phyloP scores from a whole-genome alignment of 768 basidiomycete genomes.

The Hericium coralloides region DNA sequence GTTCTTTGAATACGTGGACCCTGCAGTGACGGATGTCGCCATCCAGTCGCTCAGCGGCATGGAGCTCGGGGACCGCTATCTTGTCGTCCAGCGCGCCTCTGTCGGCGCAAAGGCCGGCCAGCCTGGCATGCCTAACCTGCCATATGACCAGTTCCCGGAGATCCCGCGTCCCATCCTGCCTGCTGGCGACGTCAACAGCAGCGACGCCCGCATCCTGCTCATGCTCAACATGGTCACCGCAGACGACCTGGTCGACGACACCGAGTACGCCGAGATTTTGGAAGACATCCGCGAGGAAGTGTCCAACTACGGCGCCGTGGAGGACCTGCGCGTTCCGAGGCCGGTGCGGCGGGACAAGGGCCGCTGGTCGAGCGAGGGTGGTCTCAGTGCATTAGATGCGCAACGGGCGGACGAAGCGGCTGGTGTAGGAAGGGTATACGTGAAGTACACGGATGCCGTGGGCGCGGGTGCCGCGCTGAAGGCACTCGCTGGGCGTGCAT shows the following conservation, averaged over 20 bases:
- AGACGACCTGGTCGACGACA: slow-evolving; percentile 84
- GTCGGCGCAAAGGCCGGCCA: slow-evolving; percentile 81
- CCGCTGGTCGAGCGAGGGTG: slow-evolving; percentile 61
- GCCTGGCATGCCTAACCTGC: slow-evolving; percentile 53
- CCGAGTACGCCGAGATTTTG: slow-evolving; percentile 89
- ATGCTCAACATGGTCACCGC: slow-evolving; percentile 98
- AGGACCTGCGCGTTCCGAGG: slow-evolving; percentile 82
- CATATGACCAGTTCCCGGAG: slow-evolving; percentile 74
- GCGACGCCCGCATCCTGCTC: slow-evolving; percentile 72
- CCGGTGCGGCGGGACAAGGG: slow-evolving; percentile 81
- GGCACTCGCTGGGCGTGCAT: slow-evolving; percentile 82
- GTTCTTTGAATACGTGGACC: slow-evolving; percentile 96
- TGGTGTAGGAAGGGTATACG: slow-evolving; percentile 94
- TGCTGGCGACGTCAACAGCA: slow-evolving; percentile 53
- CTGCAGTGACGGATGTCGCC: slow-evolving; percentile 84
- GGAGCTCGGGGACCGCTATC: slow-evolving; percentile 91
- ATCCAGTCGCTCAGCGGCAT: slow-evolving; percentile 95
- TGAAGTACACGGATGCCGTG: slow-evolving; percentile 63
- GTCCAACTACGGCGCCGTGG: slow-evolving; percentile 67
- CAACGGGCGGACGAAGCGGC: slow-evolving; percentile 76
- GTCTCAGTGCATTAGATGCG: slow-evolving; percentile 53
- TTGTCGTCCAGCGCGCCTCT: slow-evolving; percentile 95
- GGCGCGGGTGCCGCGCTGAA: slow-evolving; percentile 69
- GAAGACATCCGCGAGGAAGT: slow-evolving; percentile 95
- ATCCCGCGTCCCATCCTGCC: slow-evolving; percentile 86